A percentile compares a stretch with the other conserved stretches of the same genome.
phyloP scores from a whole-genome alignment of 169 alveolate genomes.

The Plasmodium blacklocki region DNA sequence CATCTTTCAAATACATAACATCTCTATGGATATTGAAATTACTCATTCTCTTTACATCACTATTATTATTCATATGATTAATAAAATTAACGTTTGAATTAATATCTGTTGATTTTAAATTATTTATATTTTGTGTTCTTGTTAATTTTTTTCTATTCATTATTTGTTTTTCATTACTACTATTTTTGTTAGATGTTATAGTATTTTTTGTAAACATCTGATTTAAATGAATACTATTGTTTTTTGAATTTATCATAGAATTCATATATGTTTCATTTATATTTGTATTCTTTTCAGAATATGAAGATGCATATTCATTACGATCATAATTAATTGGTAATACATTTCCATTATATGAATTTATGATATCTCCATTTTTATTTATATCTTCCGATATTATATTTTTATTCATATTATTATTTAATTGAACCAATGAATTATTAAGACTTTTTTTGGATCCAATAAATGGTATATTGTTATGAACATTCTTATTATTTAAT shows the following conservation, averaged over 20 bases:
- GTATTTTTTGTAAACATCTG: slow-evolving; percentile 14
- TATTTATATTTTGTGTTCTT: slow-evolving; percentile 1
- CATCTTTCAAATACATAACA: background rate
- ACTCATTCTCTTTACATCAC: background rate
- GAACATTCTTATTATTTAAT: slow-evolving; percentile 1
- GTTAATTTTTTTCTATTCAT: slow-evolving; percentile 32
- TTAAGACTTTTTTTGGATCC: slow-evolving; percentile 1
- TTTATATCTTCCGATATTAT: background rate
- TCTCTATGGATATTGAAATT: slow-evolving; percentile 7
- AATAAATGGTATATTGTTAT: slow-evolving; percentile 1
- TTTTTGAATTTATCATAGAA: slow-evolving; percentile 9
- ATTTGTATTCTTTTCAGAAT: background rate
- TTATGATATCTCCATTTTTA: slow-evolving; percentile 10
- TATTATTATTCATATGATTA: background rate
- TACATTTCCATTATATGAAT: background rate
- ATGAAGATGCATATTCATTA: slow-evolving; percentile 1
- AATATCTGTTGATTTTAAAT: slow-evolving; percentile 12
- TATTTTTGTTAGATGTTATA: background rate
- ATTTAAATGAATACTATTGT: slow-evolving; percentile 1
- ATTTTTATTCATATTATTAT: slow-evolving; percentile 12
- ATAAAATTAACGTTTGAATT: background rate
- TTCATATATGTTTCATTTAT: background rate
- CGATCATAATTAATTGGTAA: slow-evolving; percentile 13
- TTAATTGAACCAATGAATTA: background rate
- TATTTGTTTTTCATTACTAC: slow-evolving; percentile 20